phyloP scores from a whole-genome alignment of 106 monocot genomes.

The Dendrobium nobile region DNA sequence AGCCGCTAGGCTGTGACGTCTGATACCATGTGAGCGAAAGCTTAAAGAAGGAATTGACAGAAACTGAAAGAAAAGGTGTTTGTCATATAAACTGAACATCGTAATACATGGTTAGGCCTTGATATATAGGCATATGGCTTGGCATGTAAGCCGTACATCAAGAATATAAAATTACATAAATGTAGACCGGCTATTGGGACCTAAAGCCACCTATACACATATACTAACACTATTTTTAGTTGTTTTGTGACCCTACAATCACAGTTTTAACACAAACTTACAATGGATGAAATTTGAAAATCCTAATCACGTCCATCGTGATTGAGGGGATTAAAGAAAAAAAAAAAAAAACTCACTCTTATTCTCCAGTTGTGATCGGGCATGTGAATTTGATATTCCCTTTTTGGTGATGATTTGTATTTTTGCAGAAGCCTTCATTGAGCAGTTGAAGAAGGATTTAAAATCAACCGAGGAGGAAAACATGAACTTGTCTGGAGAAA shows the following conservation, averaged over 20 bases:
- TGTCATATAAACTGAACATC: too few relatives aligned
- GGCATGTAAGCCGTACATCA: too few relatives aligned
- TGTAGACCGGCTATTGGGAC: too few relatives aligned
- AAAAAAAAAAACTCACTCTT: neutral
- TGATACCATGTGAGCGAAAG: too few relatives aligned
- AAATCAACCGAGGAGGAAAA: conserved; percentile 21
- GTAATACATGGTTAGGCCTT: too few relatives aligned
- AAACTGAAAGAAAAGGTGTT: too few relatives aligned
- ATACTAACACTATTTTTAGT: neutral
- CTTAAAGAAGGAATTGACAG: too few relatives aligned
- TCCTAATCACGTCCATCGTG: neutral
- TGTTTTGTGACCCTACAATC: neutral
- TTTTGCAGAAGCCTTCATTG: conserved; percentile 22
- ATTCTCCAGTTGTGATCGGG: neutral
- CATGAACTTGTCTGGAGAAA: conserved; percentile 15
- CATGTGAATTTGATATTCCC: neutral
- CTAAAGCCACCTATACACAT: too few relatives aligned
- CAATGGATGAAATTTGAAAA: neutral
- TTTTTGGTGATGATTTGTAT: neutral
- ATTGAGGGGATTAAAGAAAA: neutral
- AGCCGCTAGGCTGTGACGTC: too few relatives aligned
- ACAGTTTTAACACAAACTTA: neutral
- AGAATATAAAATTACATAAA: too few relatives aligned
- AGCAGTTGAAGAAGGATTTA: conserved; percentile 25
- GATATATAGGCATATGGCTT: too few relatives aligned